Evolutionary conservation across 73 alveolate species (phyloP).

Genomic region (Breviolum minutum): DNA sequence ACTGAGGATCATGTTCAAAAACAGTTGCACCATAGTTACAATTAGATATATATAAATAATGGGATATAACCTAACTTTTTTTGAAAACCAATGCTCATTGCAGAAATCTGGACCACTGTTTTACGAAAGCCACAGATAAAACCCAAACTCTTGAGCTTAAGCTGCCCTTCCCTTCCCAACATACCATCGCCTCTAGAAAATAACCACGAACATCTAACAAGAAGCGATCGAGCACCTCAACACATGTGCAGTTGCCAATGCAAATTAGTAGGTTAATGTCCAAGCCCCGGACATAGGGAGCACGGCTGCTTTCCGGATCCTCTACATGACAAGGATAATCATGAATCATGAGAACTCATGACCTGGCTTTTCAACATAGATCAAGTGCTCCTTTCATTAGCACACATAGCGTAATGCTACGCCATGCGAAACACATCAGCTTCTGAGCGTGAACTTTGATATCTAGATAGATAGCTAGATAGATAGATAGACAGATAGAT

Average conservation of each 20-base stretch:
- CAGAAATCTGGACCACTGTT: neutral
- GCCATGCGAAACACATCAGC: too few species aligned
- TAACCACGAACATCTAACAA: conserved; percentile 67
- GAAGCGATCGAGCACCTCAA: conserved; percentile 88
- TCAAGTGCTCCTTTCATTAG: too few species aligned
- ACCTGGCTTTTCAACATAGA: too few species aligned
- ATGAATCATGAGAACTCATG: too few species aligned
- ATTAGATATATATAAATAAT: too few species aligned
- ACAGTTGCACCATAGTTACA: too few species aligned
- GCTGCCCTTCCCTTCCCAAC: neutral
- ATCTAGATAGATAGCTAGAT: too few species aligned
- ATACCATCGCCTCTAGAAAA: conserved; percentile 9
- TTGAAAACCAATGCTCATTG: neutral
- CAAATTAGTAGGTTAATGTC: neutral
- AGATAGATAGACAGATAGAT: too few species aligned
- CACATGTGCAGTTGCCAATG: neutral
- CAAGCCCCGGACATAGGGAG: conserved; percentile 46
- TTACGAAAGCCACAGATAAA: neutral
- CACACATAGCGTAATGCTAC: too few species aligned
- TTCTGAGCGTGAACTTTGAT: too few species aligned
- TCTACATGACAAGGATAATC: neutral
- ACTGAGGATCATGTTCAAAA: too few species aligned
- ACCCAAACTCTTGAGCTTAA: neutral
- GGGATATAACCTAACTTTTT: neutral
- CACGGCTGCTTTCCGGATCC: conserved; percentile 60